A percentile compares a stretch with the other conserved stretches of the same genome.
phyloP scores from a whole-genome alignment of 345 rosid genomes.

The Citrus glauca region DNA sequence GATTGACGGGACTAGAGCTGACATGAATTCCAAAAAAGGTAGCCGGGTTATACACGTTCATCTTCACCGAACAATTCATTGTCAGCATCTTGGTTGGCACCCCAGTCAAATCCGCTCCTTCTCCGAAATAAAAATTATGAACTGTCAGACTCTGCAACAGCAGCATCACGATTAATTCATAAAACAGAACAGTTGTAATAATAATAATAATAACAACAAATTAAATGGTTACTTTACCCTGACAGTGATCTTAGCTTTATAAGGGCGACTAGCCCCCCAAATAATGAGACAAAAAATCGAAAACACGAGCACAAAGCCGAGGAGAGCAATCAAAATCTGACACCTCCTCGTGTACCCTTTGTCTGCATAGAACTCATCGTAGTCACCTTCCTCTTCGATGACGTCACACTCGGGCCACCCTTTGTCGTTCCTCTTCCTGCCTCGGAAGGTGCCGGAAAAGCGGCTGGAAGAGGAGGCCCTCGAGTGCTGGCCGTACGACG shows the following conservation, averaged over 20 bases:
- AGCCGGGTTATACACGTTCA: constrained; percentile 67
- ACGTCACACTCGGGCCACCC: constrained; percentile 72
- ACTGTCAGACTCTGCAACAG: constrained; percentile 49
- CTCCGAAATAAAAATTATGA: constrained; percentile 64
- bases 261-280: constrained; percentile 82
- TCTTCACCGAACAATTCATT: constrained; percentile 54
- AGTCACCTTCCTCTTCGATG: constrained; percentile 63
- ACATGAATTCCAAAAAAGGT: constrained; percentile 82
- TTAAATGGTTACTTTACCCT: constrained; percentile 35
- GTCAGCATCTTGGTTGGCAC: constrained; percentile 77
- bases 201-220: background rate
- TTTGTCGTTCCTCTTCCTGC: constrained; percentile 52
- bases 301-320: constrained; percentile 46
- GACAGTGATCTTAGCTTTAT: constrained; percentile 46
- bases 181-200: background rate
- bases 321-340: constrained; percentile 49
- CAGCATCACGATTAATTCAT: background rate
- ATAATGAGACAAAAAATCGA: constrained; percentile 65
- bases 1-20: constrained; percentile 52
- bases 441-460: constrained; percentile 50
- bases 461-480: constrained; percentile 61
- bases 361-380: constrained; percentile 35
- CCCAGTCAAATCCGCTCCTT: constrained; percentile 72
- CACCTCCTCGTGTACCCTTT: constrained; percentile 44
- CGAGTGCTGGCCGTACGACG: constrained; percentile 59